These are phyloP conservation scores for Cutaneotrichosporon sp. DNA, from an alignment of 1,284 basidiomycete species.

Conservation along the genomic window DNA sequence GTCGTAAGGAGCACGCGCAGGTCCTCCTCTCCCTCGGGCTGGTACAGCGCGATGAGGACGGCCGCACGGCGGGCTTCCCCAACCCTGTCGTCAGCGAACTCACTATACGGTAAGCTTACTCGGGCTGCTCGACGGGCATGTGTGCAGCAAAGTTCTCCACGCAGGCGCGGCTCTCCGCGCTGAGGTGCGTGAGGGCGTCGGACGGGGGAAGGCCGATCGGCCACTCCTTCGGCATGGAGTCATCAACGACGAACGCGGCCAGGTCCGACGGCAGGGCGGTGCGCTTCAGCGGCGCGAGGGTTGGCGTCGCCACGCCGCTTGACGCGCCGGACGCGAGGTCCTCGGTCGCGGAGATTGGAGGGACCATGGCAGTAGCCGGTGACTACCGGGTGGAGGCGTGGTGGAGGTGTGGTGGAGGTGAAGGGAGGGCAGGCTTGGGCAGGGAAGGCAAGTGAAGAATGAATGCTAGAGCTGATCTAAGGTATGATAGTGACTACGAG, in stretches of 20 bases:
- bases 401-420: no score
- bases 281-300: background rate
- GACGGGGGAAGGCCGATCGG: slow-evolving; percentile 11
- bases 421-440: background rate
- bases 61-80: slow-evolving; percentile 59
- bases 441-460: background rate
- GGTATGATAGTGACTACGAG: background rate
- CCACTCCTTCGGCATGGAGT: background rate
- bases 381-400: slow-evolving; percentile 3
- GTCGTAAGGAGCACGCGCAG: slow-evolving; percentile 80
- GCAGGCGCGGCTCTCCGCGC: background rate
- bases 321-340: slow-evolving; percentile 7
- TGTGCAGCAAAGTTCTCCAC: slow-evolving; percentile 5
- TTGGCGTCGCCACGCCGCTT: slow-evolving; percentile 3
- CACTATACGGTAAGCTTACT: background rate
- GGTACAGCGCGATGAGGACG: slow-evolving; percentile 75
- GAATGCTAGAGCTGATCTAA: background rate
- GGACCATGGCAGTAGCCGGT: slow-evolving; percentile 1
- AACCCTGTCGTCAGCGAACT: slow-evolving; percentile 30
- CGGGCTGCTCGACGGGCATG: background rate
- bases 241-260: slow-evolving; percentile 2
- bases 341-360: slow-evolving; percentile 5
- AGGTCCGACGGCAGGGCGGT: background rate
- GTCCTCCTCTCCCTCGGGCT: slow-evolving; percentile 59
- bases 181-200: slow-evolving; percentile 11